Evolutionary conservation across 352 stramenopile species (phyloP).

Genomic region (Albugo candida): DNA sequence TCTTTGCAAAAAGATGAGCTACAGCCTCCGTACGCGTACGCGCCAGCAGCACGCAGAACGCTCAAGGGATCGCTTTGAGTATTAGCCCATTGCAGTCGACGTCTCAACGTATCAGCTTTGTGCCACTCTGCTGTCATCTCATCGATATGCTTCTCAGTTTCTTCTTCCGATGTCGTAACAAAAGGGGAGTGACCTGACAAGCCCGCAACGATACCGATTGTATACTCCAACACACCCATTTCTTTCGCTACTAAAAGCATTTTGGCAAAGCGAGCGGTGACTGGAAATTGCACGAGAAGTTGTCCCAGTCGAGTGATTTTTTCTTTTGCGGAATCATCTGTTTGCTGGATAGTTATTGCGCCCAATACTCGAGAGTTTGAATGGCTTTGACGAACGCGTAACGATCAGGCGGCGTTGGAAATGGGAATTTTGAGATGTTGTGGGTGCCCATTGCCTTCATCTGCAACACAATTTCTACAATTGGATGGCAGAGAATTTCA

Average conservation of each 20-base stretch:
- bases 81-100: slow-evolving; percentile 57
- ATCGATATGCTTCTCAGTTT: slow-evolving; percentile 17
- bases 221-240: slow-evolving; percentile 51
- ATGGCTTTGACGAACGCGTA: slow-evolving; percentile 77
- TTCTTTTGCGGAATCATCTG: slow-evolving; percentile 19
- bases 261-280: slow-evolving; percentile 74
- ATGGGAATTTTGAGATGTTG: slow-evolving; percentile 90
- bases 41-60: slow-evolving; percentile 48
- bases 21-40: slow-evolving; percentile 51
- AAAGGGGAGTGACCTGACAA: slow-evolving; percentile 62
- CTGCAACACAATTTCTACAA: slow-evolving; percentile 92
- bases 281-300: slow-evolving; percentile 70
- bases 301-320: slow-evolving; percentile 65
- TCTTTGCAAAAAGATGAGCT: slow-evolving; percentile 43
- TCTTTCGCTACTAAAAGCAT: slow-evolving; percentile 76
- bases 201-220: slow-evolving; percentile 56
- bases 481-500: slow-evolving; percentile 80
- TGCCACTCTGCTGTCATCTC: slow-evolving; percentile 59
- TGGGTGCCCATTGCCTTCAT: slow-evolving; percentile 97
- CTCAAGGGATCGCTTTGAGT: slow-evolving; percentile 67
- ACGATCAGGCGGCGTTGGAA: slow-evolving; percentile 85
- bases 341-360: slow-evolving; percentile 17
- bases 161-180: slow-evolving; percentile 32
- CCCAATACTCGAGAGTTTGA: slow-evolving; percentile 64
- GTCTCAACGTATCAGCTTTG: slow-evolving; percentile 46